Evolutionary conservation across 148 eudicot genomes (phyloP), one percentile per base, ranked within the genome.

Genomic region (Linanthus parryae): DNA sequence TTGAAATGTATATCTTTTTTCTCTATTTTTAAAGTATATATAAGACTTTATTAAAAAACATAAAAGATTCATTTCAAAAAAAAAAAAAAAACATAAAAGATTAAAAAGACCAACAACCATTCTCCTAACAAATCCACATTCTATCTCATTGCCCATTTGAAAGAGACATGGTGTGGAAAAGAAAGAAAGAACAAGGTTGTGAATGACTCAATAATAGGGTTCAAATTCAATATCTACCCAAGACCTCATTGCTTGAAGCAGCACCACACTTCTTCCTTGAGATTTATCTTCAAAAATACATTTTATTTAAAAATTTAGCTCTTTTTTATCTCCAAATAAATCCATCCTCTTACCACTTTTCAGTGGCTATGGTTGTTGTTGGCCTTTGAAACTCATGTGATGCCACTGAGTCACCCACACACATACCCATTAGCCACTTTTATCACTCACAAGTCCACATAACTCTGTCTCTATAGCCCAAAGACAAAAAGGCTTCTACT

Each of bases 341-440:
- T n/a, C n/a, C n/a, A n/a, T 54, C 58, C 58, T 24, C 40, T 36
- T 54, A 54, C 47, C 23, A 15, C 15, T 14, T 54, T 39, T 54
- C 58, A 54, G 47, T 54, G 58, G 58, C 36, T 54, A 47, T 38
- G 58, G 47, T 54, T n/a, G n/a, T n/a, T n/a, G 46, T 15, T 37
- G 21, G 31, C 57, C 26, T 7, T 27, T 9, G 9, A n/a, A 54
- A 20, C 27, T 25, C 35, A 40, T 24, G 27, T 26, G 31, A 54
- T 13, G 12, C 44, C 57, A 53, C 57, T 17, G 11, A 14, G 11
- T 19, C 44, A 52, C 22, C 13, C 17, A 42, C 30, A 33, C 56
- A 34, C 8, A 22, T 50, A 30, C 8, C 5, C 5, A 5, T 5
- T 31, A 31, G 5, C 35, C 35, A 31, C 35, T 31, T 5, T 31